phyloP scores from a whole-genome alignment of 1,284 basidiomycete species.

The Jaminaea rosea region DNA sequence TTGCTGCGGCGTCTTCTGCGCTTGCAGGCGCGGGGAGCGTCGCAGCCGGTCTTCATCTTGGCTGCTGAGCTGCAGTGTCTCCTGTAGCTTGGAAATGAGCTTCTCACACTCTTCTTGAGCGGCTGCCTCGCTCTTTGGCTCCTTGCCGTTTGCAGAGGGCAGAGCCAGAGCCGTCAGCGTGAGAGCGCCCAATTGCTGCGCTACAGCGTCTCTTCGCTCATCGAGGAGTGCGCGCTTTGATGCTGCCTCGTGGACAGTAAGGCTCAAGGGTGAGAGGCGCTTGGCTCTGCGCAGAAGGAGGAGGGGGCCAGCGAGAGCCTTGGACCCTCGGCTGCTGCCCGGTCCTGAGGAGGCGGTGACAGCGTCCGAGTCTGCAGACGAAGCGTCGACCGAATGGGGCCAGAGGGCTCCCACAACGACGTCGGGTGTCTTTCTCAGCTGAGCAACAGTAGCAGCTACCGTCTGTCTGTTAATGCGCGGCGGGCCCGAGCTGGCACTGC shows the following conservation, averaged over 20 bases:
- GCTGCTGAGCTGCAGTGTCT: slow-evolving; percentile 3
- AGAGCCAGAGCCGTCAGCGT: slow-evolving; percentile 2
- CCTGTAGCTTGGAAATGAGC: not conserved
- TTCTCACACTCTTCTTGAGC: not conserved
- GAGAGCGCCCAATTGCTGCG: slow-evolving; percentile 18
- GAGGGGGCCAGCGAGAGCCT: not conserved
- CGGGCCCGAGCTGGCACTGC: not conserved
- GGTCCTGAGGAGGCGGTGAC: not conserved
- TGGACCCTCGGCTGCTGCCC: not conserved
- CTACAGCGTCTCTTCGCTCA: slow-evolving; percentile 20
- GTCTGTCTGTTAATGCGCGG: not conserved
- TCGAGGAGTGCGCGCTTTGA: slow-evolving; percentile 21
- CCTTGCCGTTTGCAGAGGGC: slow-evolving; percentile 4
- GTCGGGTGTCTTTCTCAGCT: slow-evolving; percentile 18
- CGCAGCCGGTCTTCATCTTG: not conserved
- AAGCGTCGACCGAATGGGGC: slow-evolving; percentile 10
- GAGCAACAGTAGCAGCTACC: not conserved
- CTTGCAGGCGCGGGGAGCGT: not conserved
- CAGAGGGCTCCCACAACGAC: slow-evolving; percentile 29
- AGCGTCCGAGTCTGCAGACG: too few species aligned
- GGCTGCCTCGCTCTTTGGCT: not conserved
- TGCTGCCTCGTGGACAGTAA: slow-evolving; percentile 27
- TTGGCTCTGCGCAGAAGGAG: not conserved
- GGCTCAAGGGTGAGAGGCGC: slow-evolving; percentile 6
- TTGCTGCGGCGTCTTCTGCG: not conserved